Percentiles rank a stretch among this genome's conserved stretches.
Evolutionary conservation across 805 yeast species (phyloP).

Genomic region (Starmera dryadoides): DNA sequence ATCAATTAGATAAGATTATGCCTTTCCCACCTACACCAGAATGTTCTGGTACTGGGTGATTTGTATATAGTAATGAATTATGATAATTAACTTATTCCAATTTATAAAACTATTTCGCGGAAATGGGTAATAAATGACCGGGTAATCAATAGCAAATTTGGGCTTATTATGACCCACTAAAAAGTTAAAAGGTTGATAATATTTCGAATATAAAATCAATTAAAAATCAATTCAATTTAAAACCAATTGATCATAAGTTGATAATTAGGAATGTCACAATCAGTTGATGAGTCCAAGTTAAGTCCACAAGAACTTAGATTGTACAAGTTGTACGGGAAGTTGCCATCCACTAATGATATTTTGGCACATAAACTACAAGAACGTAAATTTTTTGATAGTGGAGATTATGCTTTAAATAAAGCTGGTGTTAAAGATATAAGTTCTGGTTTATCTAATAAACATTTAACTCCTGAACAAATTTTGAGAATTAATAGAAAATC

Average conservation of each 20-base stretch:
- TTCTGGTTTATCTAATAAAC: conserved; percentile 13
- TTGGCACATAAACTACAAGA: conserved; percentile 73
- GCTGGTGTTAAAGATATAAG: conserved; percentile 39
- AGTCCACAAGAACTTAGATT: conserved; percentile 76
- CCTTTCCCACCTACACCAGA: background rate
- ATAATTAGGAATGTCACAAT: no score
- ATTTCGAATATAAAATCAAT: no score
- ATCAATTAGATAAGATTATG: background rate
- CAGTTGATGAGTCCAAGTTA: conserved; percentile 47
- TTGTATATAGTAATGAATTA: no score
- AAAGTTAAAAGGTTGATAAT: no score
- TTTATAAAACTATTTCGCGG: no score
- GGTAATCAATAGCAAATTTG: no score
- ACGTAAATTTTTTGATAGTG: conserved; percentile 88
- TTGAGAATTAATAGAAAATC: conserved; percentile 54
- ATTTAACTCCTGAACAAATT: conserved; percentile 36
- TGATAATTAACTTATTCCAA: no score
- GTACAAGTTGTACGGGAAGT: conserved; percentile 74
- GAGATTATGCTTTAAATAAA: conserved; percentile 84
- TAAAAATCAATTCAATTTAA: no score
- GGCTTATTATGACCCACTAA: no score
- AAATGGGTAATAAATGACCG: no score
- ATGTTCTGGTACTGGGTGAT: no score
- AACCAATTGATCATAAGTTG: no score
- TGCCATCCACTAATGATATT: conserved; percentile 76